Base-by-base conservation (phyloP, 345 rosid genomes). In the Brassica cretica region DNA sequence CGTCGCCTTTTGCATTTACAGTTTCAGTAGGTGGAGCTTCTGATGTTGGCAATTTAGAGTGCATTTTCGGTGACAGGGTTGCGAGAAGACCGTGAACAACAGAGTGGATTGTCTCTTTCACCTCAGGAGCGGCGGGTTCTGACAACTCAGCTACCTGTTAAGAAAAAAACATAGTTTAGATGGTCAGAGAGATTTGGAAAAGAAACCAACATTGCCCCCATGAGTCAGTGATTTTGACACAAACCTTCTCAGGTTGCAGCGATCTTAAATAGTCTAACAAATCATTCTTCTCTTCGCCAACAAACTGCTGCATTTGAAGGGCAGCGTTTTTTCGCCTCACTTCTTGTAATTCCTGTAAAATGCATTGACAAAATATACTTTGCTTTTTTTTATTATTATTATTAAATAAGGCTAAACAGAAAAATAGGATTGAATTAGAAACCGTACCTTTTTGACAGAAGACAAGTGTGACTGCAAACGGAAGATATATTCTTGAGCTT, bases 281-380 rank as follows among this genome's bases (percentile, higher is more conserved):
- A 87, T 94, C 98, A 78, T 94, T 94, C 89, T 89, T 91, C 87
- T 94, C 98, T 88, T 94, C 98, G 0, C 98, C 96, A 63, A 94
- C 98, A 84, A 94, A 92, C 77, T 91, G 98, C 77, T 92, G 98
- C 98, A 94, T 92, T 76, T 92, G 98, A 81, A 94, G 91, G 73
- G 98, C 98, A 70, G 91, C 93, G 70, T 84, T 94, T 84, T 89
- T 91, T 80, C 97, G 88, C 85, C 89, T 85, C 76, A 86, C 85
- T 78, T 94, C 96, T 82, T 83, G 84, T 21, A 94, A 88, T 83
- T 94, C 96, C 98, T 92, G 66, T 63, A 86, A 21, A 21, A 73
- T 16, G 80, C 74, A 27, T 27, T 27, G 37, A 33, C 37, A 33
- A 33, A 33, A 33, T 33, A 33, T 33, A 33, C 37, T 33, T 33